Conservation (phyloP, 2,329 filamentous ascomycete genomes). For the Neopestalotiopsis rosae region DNA sequence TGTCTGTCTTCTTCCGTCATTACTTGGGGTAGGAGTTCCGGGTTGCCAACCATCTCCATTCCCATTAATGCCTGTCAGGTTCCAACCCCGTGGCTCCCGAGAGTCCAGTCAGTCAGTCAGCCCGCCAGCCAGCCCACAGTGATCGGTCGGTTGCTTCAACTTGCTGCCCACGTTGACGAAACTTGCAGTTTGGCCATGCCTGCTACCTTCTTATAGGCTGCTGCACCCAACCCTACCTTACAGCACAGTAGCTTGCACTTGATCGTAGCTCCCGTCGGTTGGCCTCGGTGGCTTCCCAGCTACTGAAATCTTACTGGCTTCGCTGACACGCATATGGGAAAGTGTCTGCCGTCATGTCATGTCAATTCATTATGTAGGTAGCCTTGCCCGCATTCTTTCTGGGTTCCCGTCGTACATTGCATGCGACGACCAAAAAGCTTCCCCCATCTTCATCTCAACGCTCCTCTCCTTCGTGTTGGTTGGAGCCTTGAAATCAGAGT, state of each 20-base stretch:
- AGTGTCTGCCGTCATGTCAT: slow-evolving; percentile 8
- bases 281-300: neutral
- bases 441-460: neutral
- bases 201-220: too few species aligned
- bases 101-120: neutral
- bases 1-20: neutral
- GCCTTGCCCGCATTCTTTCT: neutral
- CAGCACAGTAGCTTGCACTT: neutral
- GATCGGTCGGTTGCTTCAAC: neutral
- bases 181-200: slow-evolving; percentile 6
- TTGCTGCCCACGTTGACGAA: neutral
- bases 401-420: neutral
- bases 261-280: neutral
- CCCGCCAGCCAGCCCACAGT: neutral
- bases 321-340: neutral
- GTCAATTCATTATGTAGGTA: neutral
- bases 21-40: neutral
- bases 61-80: neutral
- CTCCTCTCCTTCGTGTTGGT: neutral
- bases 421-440: neutral
- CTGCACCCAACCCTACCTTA: neutral
- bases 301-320: neutral
- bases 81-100: neutral
- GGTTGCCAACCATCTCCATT: neutral
- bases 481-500: neutral